These are phyloP conservation scores for Nannochloropsis granulata DNA, from an alignment of 108 stramenopile genomes.

Conservation along the genomic window DNA sequence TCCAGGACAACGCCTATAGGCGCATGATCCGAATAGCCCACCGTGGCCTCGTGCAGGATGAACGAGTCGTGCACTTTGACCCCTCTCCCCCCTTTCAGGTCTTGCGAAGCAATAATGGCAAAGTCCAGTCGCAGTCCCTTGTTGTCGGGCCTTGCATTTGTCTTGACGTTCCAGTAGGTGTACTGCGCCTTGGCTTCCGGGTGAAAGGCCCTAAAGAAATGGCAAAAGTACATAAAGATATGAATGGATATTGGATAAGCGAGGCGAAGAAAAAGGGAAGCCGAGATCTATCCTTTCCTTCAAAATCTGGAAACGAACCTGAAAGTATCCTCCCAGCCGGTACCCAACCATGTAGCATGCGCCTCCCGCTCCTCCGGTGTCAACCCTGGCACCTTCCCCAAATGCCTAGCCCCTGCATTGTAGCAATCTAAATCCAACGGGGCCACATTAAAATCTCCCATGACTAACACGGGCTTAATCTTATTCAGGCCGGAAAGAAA, in stretches of 20 bases:
- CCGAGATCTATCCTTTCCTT: neutral
- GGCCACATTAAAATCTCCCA: conserved; percentile 40
- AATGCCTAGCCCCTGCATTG: conserved; percentile 38
- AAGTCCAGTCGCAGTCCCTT: neutral
- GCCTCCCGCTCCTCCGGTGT: conserved; percentile 35
- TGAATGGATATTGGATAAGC: neutral
- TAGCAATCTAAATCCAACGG: conserved; percentile 40
- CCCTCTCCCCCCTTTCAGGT: neutral
- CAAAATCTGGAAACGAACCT: neutral
- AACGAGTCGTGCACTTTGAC: neutral
- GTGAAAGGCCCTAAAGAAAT: conserved; percentile 15
- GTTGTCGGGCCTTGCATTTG: neutral
- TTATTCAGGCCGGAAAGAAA: conserved; percentile 18
- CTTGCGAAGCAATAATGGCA: neutral
- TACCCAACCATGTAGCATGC: conserved; percentile 19
- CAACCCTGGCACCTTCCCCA: conserved; percentile 31
- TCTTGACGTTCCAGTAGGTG: conserved; percentile 29
- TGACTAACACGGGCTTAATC: conserved; percentile 35
- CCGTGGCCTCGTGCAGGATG: neutral
- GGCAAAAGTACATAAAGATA: neutral
- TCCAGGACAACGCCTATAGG: neutral
- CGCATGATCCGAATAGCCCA: neutral
- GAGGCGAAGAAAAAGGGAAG: too few species aligned
- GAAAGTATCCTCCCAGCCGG: neutral
- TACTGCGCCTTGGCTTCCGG: conserved; percentile 20